Evolutionary conservation across 352 stramenopile genomes (phyloP).

Genomic region (Pythium periplocum): DNA sequence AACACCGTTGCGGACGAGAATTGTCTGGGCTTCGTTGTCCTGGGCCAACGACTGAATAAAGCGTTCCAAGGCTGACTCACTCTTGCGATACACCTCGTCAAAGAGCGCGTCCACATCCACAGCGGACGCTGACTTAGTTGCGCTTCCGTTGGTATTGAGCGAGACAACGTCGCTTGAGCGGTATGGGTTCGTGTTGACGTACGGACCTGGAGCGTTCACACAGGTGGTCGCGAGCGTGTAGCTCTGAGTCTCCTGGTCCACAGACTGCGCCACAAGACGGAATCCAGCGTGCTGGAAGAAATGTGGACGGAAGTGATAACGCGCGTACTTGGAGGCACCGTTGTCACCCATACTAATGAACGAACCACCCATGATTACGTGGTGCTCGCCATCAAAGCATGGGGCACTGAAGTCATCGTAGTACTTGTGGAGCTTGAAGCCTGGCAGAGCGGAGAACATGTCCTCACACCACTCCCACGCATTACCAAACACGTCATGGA

Average conservation of each 20-base stretch:
- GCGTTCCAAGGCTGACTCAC: slow-evolving; percentile 47
- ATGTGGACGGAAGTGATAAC: slow-evolving; percentile 96
- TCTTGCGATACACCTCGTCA: slow-evolving; percentile 49
- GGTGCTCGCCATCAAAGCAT: slow-evolving; percentile 97
- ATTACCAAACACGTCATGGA: slow-evolving; percentile 94
- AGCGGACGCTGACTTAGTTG: not conserved
- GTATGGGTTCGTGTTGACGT: slow-evolving; percentile 58
- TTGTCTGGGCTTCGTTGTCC: slow-evolving; percentile 9
- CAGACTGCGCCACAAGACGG: slow-evolving; percentile 84
- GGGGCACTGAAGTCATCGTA: slow-evolving; percentile 98
- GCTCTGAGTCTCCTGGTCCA: slow-evolving; percentile 53
- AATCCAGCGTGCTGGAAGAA: slow-evolving; percentile 97
- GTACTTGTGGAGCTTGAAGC: slow-evolving; percentile 87
- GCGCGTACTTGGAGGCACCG: slow-evolving; percentile 90
- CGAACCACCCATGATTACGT: slow-evolving; percentile 95
- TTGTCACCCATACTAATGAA: slow-evolving; percentile 95
- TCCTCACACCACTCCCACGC: slow-evolving; percentile 97
- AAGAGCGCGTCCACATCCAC: slow-evolving; percentile 25
- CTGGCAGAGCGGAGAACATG: slow-evolving; percentile 91
- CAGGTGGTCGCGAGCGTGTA: slow-evolving; percentile 62
- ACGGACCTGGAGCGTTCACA: slow-evolving; percentile 62
- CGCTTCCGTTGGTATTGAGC: slow-evolving; percentile 10
- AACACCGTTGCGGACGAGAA: slow-evolving; percentile 39
- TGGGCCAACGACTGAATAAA: slow-evolving; percentile 43
- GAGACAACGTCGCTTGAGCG: slow-evolving; percentile 43